These are phyloP conservation scores for Dictyostelium intermedium DNA, from an alignment of 78 protist genomes.

Conservation along the genomic window DNA sequence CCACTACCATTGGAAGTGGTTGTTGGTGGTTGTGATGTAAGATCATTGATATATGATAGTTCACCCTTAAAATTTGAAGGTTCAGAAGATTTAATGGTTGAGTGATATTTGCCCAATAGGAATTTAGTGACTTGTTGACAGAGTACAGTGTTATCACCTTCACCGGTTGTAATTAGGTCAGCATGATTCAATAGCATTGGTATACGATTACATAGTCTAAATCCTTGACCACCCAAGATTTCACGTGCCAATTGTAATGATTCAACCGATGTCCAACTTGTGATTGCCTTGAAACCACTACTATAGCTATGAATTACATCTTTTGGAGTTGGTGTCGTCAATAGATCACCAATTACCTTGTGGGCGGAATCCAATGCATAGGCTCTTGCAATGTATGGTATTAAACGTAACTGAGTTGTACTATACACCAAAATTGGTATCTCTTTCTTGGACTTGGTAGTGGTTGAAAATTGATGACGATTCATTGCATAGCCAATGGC, in stretches of 20 bases:
- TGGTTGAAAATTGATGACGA: conserved; percentile 74
- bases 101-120: conserved; percentile 4
- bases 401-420: conserved; percentile 37
- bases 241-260: conserved; percentile 84
- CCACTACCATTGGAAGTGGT: background rate
- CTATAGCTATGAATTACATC: conserved; percentile 47
- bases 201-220: conserved; percentile 42
- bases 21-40: background rate
- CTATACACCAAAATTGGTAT: conserved; percentile 24
- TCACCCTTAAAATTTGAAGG: conserved; percentile 29
- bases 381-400: conserved; percentile 42
- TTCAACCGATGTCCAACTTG: conserved; percentile 58
- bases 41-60: conserved; percentile 29
- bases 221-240: conserved; percentile 92
- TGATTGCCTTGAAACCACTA: conserved; percentile 83
- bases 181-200: conserved; percentile 30
- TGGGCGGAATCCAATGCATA: conserved; percentile 46
- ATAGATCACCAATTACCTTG: background rate
- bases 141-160: conserved; percentile 77
- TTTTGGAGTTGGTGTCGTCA: background rate
- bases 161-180: conserved; percentile 65
- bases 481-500: conserved; percentile 26
- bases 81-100: background rate
- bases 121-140: conserved; percentile 71
- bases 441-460: background rate